Conservation (phyloP, 768 basidiomycete species). For the Russula sp. region DNA sequence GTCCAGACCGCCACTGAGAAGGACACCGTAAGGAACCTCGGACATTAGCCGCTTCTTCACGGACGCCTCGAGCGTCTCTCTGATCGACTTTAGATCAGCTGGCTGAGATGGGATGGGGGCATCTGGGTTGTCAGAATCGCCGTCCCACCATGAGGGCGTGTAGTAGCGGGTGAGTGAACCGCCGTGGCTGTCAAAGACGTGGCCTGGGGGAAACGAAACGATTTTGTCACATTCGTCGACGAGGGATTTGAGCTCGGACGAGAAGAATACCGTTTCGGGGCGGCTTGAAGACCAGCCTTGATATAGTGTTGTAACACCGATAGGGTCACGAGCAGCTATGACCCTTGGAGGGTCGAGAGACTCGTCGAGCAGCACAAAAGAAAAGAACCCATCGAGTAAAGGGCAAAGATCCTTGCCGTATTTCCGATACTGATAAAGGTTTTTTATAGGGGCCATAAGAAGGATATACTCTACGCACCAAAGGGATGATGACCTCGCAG, state of each 20-base stretch:
- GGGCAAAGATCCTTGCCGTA: conserved; percentile 71
- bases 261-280: conserved; percentile 85
- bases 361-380: conserved; percentile 94
- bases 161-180: conserved; percentile 79
- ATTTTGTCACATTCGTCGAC: conserved; percentile 91
- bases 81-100: conserved; percentile 64
- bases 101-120: conserved; percentile 55
- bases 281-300: conserved; percentile 87
- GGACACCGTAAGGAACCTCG: conserved; percentile 96
- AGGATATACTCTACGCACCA: conserved; percentile 47
- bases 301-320: conserved; percentile 98
- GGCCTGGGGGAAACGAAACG: conserved; percentile 95
- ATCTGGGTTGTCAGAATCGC: conserved; percentile 63
- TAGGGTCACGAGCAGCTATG: conserved; percentile 94
- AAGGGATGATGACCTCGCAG: conserved; percentile 93
- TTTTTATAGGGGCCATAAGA: conserved; percentile 15
- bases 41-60: conserved; percentile 96
- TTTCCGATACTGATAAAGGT: conserved; percentile 67
- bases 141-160: conserved; percentile 84
- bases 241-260: conserved; percentile 94
- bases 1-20: conserved; percentile 93
- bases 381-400: conserved; percentile 97
- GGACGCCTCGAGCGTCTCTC: conserved; percentile 83
- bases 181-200: conserved; percentile 87
- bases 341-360: conserved; percentile 84